phyloP scores from a whole-genome alignment of 2,329 filamentous ascomycete genomes.

The Aspergillus aculeatus region DNA sequence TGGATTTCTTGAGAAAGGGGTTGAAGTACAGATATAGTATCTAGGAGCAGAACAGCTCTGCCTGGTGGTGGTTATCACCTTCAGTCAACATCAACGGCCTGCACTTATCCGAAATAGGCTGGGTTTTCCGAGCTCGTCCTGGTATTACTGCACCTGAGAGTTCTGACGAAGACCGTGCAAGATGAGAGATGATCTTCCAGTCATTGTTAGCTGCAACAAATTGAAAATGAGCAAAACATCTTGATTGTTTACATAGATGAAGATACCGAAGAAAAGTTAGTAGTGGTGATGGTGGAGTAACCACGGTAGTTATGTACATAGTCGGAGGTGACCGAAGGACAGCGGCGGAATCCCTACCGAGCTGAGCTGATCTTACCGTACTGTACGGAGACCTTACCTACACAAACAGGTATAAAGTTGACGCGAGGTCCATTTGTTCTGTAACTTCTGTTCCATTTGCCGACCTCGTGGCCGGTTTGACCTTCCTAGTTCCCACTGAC shows the following conservation, averaged over 20 bases:
- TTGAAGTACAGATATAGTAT: neutral
- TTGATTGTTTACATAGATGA: too few relatives aligned
- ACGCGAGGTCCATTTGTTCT: slow-evolving; percentile 11
- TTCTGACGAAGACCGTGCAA: neutral
- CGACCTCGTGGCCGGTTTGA: slow-evolving; percentile 10
- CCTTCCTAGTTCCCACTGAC: too few relatives aligned
- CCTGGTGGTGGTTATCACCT: neutral
- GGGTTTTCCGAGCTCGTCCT: neutral
- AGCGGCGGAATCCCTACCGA: neutral
- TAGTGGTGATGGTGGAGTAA: too few relatives aligned
- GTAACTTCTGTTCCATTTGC: slow-evolving; percentile 9
- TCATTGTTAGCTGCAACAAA: neutral
- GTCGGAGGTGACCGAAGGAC: slow-evolving; percentile 20
- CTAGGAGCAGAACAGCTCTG: neutral
- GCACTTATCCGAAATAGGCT: neutral
- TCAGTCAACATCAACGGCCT: too few relatives aligned
- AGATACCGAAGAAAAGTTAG: too few relatives aligned
- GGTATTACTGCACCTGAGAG: neutral
- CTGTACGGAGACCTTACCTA: too few relatives aligned
- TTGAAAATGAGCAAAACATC: neutral
- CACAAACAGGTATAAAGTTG: slow-evolving; percentile 9
- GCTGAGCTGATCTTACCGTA: too few relatives aligned
- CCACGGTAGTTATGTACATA: too few relatives aligned
- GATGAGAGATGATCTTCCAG: too few relatives aligned
- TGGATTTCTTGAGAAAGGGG: neutral